Base-by-base conservation (phyloP, 164 flowering plant species). In the Protea cynaroides region DNA sequence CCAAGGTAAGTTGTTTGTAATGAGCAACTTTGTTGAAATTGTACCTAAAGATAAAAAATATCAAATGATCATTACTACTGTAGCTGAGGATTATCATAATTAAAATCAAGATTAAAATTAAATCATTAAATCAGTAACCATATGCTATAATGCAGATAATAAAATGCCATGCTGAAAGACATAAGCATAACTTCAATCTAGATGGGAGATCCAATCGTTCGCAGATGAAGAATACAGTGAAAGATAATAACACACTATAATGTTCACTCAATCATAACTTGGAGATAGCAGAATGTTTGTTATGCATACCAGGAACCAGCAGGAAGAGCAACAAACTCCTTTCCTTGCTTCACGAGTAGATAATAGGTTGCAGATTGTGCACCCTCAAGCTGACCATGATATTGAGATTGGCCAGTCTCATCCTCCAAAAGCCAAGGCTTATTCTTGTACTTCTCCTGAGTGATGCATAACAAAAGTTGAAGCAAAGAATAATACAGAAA, bases 21-120 rank as follows among this genome's bases (percentile, higher is more conserved):
- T 94, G 99, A 58, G 99, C 97, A 65, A 91, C 96, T 74, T 91
- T 94, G 78, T 86, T 89, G 47, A 94, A 94, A 70, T 94, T 92
- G 72, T 85, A 94, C 95, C 97, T 93, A 65, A 51, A 63, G 43
- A 64, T 47, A 17, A 57, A 50, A 58, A 43, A n/a, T 22, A 53
- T 18, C 25, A 38, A 21, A 23, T 23, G 18, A 1, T 8, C n/a
- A 24, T 25, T 34, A 38, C 23, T 50, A 58, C 59, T 59, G 23
- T 9, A 43, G 56, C 5, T 38, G 36, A 65, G 24, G 47, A 19
- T 37, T 37, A 53, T 10, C 25, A 56, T 15, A n/a, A n/a, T n/a
- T n/a, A n/a, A n/a, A n/a, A 17, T 4, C 40, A 15, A 4, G 17
- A 56, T 56, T 40, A 24, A 38, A 50, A 49, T 49, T 15, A 19